Evolutionary conservation across 1,139 yeast genomes (phyloP).

Genomic region (Yamadazyma atmosphaerica): DNA sequence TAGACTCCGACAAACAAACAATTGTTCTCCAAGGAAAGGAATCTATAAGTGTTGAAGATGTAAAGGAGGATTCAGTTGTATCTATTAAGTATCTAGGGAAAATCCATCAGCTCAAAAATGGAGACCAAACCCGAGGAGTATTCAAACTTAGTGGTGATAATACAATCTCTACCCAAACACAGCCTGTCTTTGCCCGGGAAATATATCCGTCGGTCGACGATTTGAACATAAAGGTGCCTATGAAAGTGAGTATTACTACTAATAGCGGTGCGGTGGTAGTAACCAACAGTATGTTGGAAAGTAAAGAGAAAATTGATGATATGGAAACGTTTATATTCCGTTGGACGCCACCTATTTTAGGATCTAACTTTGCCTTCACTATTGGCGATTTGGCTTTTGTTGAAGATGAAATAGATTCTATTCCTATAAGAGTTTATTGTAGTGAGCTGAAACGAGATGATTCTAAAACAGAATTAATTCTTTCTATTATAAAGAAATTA

Average conservation of each 20-base stretch:
- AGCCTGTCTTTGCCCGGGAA: conserved; percentile 61
- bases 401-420: conserved; percentile 27
- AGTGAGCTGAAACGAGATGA: conserved; percentile 40
- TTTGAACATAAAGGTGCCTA: conserved; percentile 50
- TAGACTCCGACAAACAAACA: conserved; percentile 5
- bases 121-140: conserved; percentile 62
- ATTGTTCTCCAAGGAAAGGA: conserved; percentile 6
- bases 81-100: conserved; percentile 49
- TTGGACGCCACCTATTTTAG: conserved; percentile 56
- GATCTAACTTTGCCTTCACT: conserved; percentile 65
- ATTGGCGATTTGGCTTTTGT: conserved; percentile 62
- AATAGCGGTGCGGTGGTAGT: conserved; percentile 46
- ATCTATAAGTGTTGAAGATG: not conserved
- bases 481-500: conserved; percentile 44
- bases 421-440: conserved; percentile 55
- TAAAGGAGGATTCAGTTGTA: conserved; percentile 3
- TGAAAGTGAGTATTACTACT: conserved; percentile 49
- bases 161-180: conserved; percentile 67
- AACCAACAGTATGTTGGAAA: conserved; percentile 39
- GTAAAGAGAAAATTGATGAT: conserved; percentile 21
- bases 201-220: conserved; percentile 72
- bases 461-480: conserved; percentile 40
- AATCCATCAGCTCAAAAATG: conserved; percentile 55
- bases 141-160: conserved; percentile 62
- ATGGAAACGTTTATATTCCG: conserved; percentile 41